phyloP scores from a whole-genome alignment of 352 stramenopile genomes.

The Pythium oligandrum region DNA sequence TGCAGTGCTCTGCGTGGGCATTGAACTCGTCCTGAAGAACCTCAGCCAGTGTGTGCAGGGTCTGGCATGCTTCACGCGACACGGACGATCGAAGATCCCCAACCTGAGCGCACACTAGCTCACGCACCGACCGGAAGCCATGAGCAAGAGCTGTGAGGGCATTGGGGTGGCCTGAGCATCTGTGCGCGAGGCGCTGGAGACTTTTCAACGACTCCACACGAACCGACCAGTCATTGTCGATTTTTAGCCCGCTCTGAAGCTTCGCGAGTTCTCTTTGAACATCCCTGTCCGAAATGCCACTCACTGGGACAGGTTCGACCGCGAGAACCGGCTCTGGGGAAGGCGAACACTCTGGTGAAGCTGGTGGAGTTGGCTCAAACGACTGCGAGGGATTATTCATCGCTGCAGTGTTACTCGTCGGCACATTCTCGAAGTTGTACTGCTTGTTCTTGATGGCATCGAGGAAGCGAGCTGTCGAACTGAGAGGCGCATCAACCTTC shows the following conservation, averaged over 20 bases:
- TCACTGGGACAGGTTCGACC: conserved; percentile 7
- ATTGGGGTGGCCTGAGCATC: conserved; percentile 34
- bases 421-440: conserved; percentile 34
- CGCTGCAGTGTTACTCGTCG: conserved; percentile 12
- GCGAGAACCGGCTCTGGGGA: not conserved
- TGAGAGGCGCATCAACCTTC: conserved; percentile 8
- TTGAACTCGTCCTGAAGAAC: conserved; percentile 73
- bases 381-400: not conserved
- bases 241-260: conserved; percentile 49
- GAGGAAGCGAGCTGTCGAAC: conserved; percentile 18
- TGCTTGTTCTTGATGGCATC: conserved; percentile 22
- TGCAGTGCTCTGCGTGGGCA: conserved; percentile 62
- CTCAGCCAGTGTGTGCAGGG: conserved; percentile 59
- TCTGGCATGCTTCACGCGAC: conserved; percentile 64
- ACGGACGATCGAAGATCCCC: conserved; percentile 76
- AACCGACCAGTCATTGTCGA: conserved; percentile 74
- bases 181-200: conserved; percentile 48
- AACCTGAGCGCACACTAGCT: conserved; percentile 69
- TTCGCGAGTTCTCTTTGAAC: conserved; percentile 53
- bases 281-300: conserved; percentile 44
- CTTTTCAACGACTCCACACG: conserved; percentile 65
- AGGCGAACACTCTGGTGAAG: not conserved
- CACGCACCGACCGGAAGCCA: conserved; percentile 47
- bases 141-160: conserved; percentile 26
- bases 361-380: not conserved